These are phyloP conservation scores for Cyclaneusma minus DNA, from an alignment of 2,329 filamentous ascomycete genomes.

Conservation along the genomic window DNA sequence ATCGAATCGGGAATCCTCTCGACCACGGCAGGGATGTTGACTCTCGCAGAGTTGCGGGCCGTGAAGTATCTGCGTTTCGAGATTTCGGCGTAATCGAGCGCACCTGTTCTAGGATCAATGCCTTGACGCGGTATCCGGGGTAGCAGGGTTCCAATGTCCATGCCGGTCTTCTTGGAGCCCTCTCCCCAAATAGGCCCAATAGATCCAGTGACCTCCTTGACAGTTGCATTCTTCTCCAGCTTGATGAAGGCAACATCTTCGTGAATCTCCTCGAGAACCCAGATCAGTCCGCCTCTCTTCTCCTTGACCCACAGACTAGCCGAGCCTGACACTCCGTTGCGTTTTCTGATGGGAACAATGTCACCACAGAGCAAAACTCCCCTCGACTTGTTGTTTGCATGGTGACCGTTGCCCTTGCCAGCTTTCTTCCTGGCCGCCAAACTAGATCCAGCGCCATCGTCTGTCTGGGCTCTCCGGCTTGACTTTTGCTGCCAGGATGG, in stretches of 20 bases:
- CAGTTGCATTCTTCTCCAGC: slow-evolving; percentile 62
- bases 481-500: slow-evolving; percentile 36
- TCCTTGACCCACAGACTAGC: slow-evolving; percentile 98
- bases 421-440: slow-evolving; percentile 24
- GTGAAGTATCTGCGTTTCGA: slow-evolving; percentile 66
- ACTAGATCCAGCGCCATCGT: slow-evolving; percentile 37
- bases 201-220: slow-evolving; percentile 59
- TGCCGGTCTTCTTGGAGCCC: slow-evolving; percentile 47
- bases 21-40: slow-evolving; percentile 74
- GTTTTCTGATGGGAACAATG: slow-evolving; percentile 94
- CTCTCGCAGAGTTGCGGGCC: slow-evolving; percentile 58
- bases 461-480: slow-evolving; percentile 44
- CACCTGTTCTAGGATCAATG: slow-evolving; percentile 52
- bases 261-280: slow-evolving; percentile 95
- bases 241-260: slow-evolving; percentile 73
- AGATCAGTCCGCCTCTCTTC: slow-evolving; percentile 83
- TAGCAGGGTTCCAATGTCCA: slow-evolving; percentile 64
- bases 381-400: slow-evolving; percentile 60
- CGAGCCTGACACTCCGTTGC: slow-evolving; percentile 80
- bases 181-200: slow-evolving; percentile 76
- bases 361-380: slow-evolving; percentile 90
- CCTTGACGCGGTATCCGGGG: slow-evolving; percentile 67
- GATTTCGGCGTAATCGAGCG: slow-evolving; percentile 65
- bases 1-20: slow-evolving; percentile 54
- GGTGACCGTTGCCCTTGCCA: slow-evolving; percentile 41